A percentile compares a stretch with the other conserved stretches of the same genome.
These are phyloP conservation scores for Pseudoperonospora humuli DNA, from an alignment of 352 stramenopile species.

Conservation along the genomic window DNA sequence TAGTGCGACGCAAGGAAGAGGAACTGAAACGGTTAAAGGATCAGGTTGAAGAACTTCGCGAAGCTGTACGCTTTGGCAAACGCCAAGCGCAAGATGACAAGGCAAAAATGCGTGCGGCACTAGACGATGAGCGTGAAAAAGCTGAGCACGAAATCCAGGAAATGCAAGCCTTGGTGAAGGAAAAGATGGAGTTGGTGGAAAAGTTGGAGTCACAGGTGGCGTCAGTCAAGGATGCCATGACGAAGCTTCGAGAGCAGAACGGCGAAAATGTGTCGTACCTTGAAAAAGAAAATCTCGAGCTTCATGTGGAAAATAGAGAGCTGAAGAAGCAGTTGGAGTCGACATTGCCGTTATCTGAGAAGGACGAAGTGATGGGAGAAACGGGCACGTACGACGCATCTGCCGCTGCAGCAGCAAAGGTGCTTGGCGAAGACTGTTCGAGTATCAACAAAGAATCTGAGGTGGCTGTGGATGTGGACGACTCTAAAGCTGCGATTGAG, in stretches of 20 bases:
- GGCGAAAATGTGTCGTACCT: conserved; percentile 43
- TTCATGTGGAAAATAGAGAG: conserved; percentile 50
- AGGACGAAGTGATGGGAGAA: conserved; percentile 5
- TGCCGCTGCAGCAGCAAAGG: conserved; percentile 22
- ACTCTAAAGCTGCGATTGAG: background rate
- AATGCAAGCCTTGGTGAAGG: conserved; percentile 40
- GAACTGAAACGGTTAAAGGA: conserved; percentile 32
- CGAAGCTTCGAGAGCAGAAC: conserved; percentile 20
- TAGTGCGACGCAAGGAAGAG: conserved; percentile 35
- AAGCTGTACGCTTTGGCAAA: conserved; percentile 29
- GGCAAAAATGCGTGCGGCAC: conserved; percentile 24
- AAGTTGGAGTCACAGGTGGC: conserved; percentile 29
- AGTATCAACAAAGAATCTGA: conserved; percentile 1
- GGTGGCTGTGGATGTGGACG: conserved; percentile 1
- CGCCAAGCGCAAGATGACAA: conserved; percentile 18
- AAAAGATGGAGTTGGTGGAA: conserved; percentile 39
- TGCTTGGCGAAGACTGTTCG: conserved; percentile 6
- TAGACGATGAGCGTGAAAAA: conserved; percentile 42
- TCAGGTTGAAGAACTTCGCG: conserved; percentile 35
- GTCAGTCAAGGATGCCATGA: conserved; percentile 20
- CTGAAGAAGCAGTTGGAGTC: conserved; percentile 43
- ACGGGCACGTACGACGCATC: conserved; percentile 22
- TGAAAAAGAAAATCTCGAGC: conserved; percentile 61
- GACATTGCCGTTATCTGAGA: conserved; percentile 3
- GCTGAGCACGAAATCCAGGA: conserved; percentile 40